Evolutionary conservation across 768 basidiomycete species (phyloP).

Genomic region (Hypsizygus marmoreus): DNA sequence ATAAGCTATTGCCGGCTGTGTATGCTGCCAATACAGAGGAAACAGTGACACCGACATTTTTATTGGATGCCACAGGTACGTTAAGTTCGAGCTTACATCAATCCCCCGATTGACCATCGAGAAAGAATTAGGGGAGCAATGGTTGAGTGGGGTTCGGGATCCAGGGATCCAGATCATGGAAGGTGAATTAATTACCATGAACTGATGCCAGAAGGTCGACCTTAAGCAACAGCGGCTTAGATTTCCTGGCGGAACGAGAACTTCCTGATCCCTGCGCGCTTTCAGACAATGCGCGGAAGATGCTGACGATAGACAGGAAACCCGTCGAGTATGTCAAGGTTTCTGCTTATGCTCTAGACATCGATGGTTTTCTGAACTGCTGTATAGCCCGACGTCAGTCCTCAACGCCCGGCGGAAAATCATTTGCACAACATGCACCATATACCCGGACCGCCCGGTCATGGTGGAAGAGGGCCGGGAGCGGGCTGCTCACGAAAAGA

Average conservation of each 20-base stretch:
- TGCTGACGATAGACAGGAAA: constrained; percentile 50
- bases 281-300: constrained; percentile 52
- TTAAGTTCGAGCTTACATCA: background rate
- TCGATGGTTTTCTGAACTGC: background rate
- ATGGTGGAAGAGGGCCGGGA: constrained; percentile 57
- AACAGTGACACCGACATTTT: constrained; percentile 39
- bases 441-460: constrained; percentile 57
- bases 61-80: constrained; percentile 72
- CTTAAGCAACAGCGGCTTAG: constrained; percentile 33
- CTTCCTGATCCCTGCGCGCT: constrained; percentile 61
- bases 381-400: constrained; percentile 55
- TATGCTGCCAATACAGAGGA: constrained; percentile 45
- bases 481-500: constrained; percentile 61
- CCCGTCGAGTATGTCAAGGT: constrained; percentile 42
- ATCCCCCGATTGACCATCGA: constrained; percentile 3
- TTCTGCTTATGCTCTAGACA: constrained; percentile 7
- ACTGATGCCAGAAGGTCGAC: background rate
- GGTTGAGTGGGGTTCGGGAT: constrained; percentile 57
- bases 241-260: constrained; percentile 48
- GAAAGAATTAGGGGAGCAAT: constrained; percentile 54
- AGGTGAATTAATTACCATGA: constrained; percentile 40
- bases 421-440: constrained; percentile 66
- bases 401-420: constrained; percentile 58
- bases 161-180: constrained; percentile 51
- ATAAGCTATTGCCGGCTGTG: constrained; percentile 81